These are phyloP conservation scores for Xylariaceae sp. DNA, from an alignment of 2,329 filamentous ascomycete species.

Conservation along the genomic window DNA sequence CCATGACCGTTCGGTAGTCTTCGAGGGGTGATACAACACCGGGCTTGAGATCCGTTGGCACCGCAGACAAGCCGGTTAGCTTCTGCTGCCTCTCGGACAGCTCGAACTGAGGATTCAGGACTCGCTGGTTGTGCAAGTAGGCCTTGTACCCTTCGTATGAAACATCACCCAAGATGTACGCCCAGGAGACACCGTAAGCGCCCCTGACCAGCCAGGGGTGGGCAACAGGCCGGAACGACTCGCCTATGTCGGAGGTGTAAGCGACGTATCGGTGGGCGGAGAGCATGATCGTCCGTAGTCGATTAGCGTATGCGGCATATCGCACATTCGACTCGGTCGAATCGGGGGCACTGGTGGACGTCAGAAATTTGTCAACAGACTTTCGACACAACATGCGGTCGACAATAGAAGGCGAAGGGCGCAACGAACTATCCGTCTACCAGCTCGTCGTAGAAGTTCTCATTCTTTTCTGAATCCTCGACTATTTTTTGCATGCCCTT, in stretches of 20 bases:
- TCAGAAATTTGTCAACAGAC: conserved; percentile 4
- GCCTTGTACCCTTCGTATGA: conserved; percentile 92
- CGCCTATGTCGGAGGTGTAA: conserved; percentile 93
- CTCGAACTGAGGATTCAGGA: conserved; percentile 61
- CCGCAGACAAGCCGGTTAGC: conserved; percentile 36
- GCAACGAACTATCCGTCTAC: conserved; percentile 73
- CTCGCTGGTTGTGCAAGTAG: conserved; percentile 77
- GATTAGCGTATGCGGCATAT: conserved; percentile 87
- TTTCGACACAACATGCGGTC: neutral
- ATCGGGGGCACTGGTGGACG: conserved; percentile 57
- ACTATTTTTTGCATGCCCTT: conserved; percentile 52
- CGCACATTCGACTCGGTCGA: conserved; percentile 80
- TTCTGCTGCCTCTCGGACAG: conserved; percentile 46
- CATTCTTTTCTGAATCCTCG: conserved; percentile 56
- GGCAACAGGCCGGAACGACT: conserved; percentile 89
- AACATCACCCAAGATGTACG: conserved; percentile 87
- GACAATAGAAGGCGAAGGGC: neutral
- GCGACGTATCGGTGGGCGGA: conserved; percentile 94
- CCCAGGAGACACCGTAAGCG: conserved; percentile 89
- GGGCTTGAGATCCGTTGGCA: conserved; percentile 29
- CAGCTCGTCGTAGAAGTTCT: conserved; percentile 70
- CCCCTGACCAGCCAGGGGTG: conserved; percentile 75
- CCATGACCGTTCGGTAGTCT: conserved; percentile 87
- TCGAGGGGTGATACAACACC: conserved; percentile 64
- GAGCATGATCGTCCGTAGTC: conserved; percentile 79